Conservation (phyloP, 78 protist species). For the Planoprotostelium fungivorum region DNA sequence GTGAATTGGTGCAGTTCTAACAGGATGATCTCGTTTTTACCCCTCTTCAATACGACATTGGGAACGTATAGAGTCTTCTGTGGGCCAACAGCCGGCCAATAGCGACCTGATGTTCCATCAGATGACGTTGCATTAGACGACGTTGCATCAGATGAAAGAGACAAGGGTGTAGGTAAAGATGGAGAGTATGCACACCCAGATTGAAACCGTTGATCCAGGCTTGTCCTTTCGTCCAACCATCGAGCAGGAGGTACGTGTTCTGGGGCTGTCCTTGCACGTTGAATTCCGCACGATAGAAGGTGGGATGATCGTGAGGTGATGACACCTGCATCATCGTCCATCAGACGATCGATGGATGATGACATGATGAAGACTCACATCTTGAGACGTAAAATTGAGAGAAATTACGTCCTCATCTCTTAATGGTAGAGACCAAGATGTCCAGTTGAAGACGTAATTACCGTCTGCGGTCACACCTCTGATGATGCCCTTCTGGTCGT, state of each 20-base stretch:
- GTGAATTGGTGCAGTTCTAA: slow-evolving; percentile 16
- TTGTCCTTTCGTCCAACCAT: slow-evolving; percentile 31
- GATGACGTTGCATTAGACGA: too few species aligned
- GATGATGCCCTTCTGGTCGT: not conserved
- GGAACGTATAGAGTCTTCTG: slow-evolving; percentile 41
- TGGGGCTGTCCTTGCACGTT: not conserved
- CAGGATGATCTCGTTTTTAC: slow-evolving; percentile 32
- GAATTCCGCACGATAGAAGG: slow-evolving; percentile 22
- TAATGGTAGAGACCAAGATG: not conserved
- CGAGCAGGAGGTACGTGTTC: slow-evolving; percentile 20
- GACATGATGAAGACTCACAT: too few species aligned
- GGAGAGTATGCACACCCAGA: slow-evolving; percentile 23
- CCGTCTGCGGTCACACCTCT: not conserved
- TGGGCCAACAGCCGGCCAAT: slow-evolving; percentile 57
- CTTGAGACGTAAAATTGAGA: not conserved
- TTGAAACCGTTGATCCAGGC: slow-evolving; percentile 52
- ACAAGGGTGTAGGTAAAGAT: not conserved
- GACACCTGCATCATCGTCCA: slow-evolving; percentile 3
- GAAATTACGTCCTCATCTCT: not conserved
- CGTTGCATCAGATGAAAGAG: too few species aligned
- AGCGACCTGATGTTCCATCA: slow-evolving; percentile 15
- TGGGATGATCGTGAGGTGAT: slow-evolving; percentile 8
- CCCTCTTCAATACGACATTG: slow-evolving; percentile 12
- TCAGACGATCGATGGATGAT: not conserved
- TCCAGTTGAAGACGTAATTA: not conserved